Conservation (phyloP, 2,329 filamentous ascomycete species). For the Capronia coronata region DNA sequence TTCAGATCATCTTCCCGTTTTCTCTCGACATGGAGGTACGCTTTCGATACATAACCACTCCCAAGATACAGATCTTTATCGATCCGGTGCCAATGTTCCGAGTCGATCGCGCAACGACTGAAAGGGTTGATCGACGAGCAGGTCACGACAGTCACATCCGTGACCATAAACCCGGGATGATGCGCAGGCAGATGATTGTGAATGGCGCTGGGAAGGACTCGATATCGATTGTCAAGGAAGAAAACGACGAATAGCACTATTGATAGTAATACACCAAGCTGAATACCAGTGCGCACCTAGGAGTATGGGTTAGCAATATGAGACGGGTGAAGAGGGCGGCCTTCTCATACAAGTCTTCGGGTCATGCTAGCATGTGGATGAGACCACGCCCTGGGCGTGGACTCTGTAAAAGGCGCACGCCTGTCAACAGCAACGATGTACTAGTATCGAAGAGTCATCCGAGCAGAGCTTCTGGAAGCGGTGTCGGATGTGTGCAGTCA, state of each 20-base stretch:
- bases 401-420: neutral
- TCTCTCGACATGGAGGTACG: constrained; percentile 73
- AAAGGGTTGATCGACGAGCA: constrained; percentile 71
- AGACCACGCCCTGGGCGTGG: constrained; percentile 4
- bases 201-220: constrained; percentile 75
- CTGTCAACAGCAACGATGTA: neutral
- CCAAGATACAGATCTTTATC: constrained; percentile 85
- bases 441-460: neutral
- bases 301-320: constrained; percentile 8
- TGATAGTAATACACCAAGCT: constrained; percentile 61
- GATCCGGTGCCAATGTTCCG: constrained; percentile 69
- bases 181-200: constrained; percentile 83
- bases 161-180: constrained; percentile 76
- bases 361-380: constrained; percentile 25
- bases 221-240: constrained; percentile 81
- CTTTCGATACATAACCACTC: constrained; percentile 64
- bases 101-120: constrained; percentile 68
- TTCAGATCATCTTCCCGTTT: constrained; percentile 80
- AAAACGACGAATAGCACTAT: constrained; percentile 66
- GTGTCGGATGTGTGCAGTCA: neutral
- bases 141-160: constrained; percentile 70
- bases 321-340: neutral
- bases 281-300: constrained; percentile 60
- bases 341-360: constrained; percentile 22
- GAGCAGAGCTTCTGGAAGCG: neutral